Evolutionary conservation across 2,329 filamentous ascomycete species (phyloP), one percentile per base, ranked within the genome.

Genomic region (Colletotrichum cereale): DNA sequence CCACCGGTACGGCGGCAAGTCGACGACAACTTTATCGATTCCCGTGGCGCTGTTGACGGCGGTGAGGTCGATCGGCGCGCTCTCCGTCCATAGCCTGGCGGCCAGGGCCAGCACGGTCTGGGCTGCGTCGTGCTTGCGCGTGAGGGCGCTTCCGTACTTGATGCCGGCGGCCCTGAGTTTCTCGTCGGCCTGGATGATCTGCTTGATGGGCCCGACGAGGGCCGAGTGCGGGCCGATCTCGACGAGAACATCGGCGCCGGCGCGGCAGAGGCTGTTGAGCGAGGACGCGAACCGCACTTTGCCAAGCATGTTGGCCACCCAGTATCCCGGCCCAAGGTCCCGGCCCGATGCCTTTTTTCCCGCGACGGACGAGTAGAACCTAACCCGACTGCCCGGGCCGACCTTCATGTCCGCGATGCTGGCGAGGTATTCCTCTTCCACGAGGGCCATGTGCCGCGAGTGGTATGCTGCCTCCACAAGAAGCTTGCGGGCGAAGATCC

Each of bases 1-100:
- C 73, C 67, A 76, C 21, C 52, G 36, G 26, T 71, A 74, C 21
- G 65, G 21, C 11, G 74, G 73, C 34, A 74, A 58, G 48, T 70
- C 47, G 0, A 69, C 56, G 7, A 75, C 50, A 4, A 73, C 66
- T 4, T 38, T 29, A 3, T 31, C 34, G 44, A 12, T 12, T 47
- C 62, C 12, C 34, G 14, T 24, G 31, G 16, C 53, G 40, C 6
- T 53, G 26, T 60, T 60, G 36, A 44, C 36, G 12, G 66, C 47
- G 21, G 34, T 26, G 11, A 60, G 18, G 18, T 64, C 44, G 52
- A 64, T 34, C 14, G 16, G 53, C 21, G 11, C 40, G 29, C 66
- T 34, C 58, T 31, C 34, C 10, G 44, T 11, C 26, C 36, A 44
- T 7, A 65, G 61, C 38, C 26, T 53, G 2, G 53, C 34, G 21